Conservation (phyloP, 257 asterid species). For the Lantana camara region DNA sequence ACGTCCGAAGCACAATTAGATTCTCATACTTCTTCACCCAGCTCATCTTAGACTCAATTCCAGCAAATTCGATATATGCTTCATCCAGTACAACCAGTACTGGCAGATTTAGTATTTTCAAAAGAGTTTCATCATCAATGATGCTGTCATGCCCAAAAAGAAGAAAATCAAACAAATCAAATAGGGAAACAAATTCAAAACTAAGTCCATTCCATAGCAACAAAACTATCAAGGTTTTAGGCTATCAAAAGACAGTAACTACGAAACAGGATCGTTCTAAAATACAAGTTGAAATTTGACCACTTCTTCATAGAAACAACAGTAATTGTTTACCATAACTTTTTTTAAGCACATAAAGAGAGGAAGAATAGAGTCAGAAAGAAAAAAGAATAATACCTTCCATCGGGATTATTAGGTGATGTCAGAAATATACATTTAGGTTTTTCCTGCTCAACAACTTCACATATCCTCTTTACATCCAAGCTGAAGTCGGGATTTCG, state of each 20-base stretch:
- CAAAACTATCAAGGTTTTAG: neutral
- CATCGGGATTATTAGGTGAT: conserved; percentile 98
- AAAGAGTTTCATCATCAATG: conserved; percentile 70
- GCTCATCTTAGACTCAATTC: conserved; percentile 81
- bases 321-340: conserved; percentile 10
- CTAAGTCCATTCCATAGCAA: neutral
- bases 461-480: conserved; percentile 70
- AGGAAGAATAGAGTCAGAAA: conserved; percentile 18
- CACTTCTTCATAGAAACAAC: neutral
- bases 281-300: neutral
- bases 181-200: conserved; percentile 8
- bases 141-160: conserved; percentile 55
- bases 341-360: neutral
- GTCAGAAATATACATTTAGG: conserved; percentile 95
- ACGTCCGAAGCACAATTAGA: conserved; percentile 92
- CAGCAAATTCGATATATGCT: conserved; percentile 95
- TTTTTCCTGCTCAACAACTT: conserved; percentile 78
- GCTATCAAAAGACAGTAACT: conserved; percentile 2
- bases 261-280: conserved; percentile 1
- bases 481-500: conserved; percentile 83
- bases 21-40: conserved; percentile 98
- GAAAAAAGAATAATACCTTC: conserved; percentile 60
- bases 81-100: conserved; percentile 92
- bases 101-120: conserved; percentile 72
- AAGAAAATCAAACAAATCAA: conserved; percentile 6